phyloP scores from a whole-genome alignment of 2,329 filamentous ascomycete species.

The Mycosphaerella arachidis region DNA sequence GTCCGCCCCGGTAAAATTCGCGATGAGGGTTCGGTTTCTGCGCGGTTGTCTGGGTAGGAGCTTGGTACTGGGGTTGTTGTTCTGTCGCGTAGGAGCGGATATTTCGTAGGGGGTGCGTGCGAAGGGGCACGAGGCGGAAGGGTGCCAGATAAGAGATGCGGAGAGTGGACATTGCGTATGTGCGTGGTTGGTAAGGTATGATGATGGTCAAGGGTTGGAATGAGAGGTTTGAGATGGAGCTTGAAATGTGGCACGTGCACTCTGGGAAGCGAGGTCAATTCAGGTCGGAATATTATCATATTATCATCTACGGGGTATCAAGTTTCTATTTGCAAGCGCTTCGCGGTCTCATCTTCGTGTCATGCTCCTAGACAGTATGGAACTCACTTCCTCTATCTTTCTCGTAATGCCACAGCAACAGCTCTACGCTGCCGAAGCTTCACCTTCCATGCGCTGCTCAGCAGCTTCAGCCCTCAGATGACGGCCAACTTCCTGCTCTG shows the following conservation, averaged over 20 bases:
- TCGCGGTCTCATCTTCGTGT: neutral
- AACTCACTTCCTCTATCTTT: neutral
- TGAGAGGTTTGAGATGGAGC: neutral
- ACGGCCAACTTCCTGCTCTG: slow-evolving; percentile 44
- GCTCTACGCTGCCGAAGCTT: slow-evolving; percentile 1
- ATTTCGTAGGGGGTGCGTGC: neutral
- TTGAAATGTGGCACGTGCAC: neutral
- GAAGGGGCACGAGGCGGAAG: neutral
- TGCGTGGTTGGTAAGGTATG: neutral
- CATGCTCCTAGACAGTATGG: neutral
- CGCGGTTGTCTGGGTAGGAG: slow-evolving; percentile 16
- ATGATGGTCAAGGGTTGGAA: neutral
- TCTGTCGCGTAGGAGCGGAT: neutral
- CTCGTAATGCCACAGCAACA: neutral
- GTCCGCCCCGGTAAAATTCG: slow-evolving; percentile 62
- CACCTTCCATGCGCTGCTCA: slow-evolving; percentile 32
- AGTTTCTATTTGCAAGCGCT: neutral
- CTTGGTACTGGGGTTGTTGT: slow-evolving; percentile 17
- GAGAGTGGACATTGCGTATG: neutral
- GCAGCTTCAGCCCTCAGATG: slow-evolving; percentile 54
- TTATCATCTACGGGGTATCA: neutral
- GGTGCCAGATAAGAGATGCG: neutral
- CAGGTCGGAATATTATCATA: neutral
- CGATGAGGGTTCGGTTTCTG: slow-evolving; percentile 32
- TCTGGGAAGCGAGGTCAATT: too few species aligned